Base-by-base conservation (phyloP, 805 yeast genomes). In the Candida verbasci region DNA sequence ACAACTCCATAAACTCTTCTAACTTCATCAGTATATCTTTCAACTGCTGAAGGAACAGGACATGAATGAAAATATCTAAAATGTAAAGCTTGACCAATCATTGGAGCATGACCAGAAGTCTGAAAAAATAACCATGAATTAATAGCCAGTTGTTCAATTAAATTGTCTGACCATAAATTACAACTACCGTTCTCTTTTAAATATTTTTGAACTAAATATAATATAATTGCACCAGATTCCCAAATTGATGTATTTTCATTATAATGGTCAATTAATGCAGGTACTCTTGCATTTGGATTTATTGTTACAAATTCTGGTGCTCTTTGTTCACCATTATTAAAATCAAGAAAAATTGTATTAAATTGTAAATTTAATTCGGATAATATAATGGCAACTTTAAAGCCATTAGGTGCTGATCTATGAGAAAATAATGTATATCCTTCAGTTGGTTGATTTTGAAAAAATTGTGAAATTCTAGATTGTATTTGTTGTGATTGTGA, bases 91-190 rank as follows among this genome's bases (percentile, higher is more conserved):
- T 89, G 97, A 14, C 97, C 97, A 49, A 89, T 85, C 95, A 89
- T 89, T n/a, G 97, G 96, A 0, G 97, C 95, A 56, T 88, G 97
- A 6, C 97, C 97, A 4, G 94, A 83, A 3, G 96, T 87, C 62
- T 89, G 97, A 69, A 89, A 89, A 53, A 86, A 89, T 25, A 91
- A 69, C 96, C 97, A 89, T 6, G 88, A 77, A 42, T 78, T 73
- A 40, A 89, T 86, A 56, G 83, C 91, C 3, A 89, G 72, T 63
- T 87, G 96, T 45, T 86, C 95, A 10, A 76, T 69, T 36, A 82
- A 56, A 52, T 82, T 82, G 36, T 77, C 80, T 3, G 94, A 79
- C 87, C 95, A 91, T 37, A 87, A 72, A 8, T 85, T 70, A 49
- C 91, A 83, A 25, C 69, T 70, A 6, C 85, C 85, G 38, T 66